Percentiles rank a stretch among this genome's conserved stretches.
These are phyloP conservation scores for Penicillium canariense DNA, from an alignment of 495 filamentous ascomycete genomes.

Conservation along the genomic window DNA sequence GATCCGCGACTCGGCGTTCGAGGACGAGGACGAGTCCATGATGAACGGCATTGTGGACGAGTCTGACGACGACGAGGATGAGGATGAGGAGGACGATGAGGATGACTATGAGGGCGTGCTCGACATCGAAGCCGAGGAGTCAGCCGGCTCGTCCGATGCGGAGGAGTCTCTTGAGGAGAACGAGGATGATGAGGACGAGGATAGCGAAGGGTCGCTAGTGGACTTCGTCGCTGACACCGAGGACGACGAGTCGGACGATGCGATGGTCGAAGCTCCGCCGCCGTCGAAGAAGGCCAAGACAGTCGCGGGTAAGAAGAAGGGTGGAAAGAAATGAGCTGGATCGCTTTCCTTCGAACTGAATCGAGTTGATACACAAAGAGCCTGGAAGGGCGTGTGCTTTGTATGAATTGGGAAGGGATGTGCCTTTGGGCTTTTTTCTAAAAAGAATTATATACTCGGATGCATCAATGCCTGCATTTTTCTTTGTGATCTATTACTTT, in stretches of 20 bases:
- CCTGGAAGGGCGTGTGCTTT: background rate
- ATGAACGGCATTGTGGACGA: constrained; percentile 40
- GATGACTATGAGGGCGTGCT: constrained; percentile 38
- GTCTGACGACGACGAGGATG: constrained; percentile 41
- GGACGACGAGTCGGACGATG: constrained; percentile 42
- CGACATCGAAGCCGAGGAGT: constrained; percentile 48
- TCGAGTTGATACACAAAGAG: too few relatives aligned
- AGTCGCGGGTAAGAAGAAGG: constrained; percentile 35
- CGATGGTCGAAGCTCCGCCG: constrained; percentile 25
- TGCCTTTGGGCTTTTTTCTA: constrained; percentile 9
- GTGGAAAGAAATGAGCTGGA: constrained; percentile 23
- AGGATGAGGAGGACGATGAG: constrained; percentile 42
- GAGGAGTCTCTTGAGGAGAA: constrained; percentile 46
- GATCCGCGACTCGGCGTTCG: constrained; percentile 39
- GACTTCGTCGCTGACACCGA: constrained; percentile 49
- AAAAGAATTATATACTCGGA: constrained; percentile 13
- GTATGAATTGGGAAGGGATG: constrained; percentile 19
- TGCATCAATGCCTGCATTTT: constrained; percentile 19
- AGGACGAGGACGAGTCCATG: constrained; percentile 46
- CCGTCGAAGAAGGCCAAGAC: constrained; percentile 41
- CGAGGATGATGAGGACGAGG: constrained; percentile 44
- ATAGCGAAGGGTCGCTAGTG: constrained; percentile 41
- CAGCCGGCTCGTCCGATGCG: constrained; percentile 46
- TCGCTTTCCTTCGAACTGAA: too few relatives aligned
- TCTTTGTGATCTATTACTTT: background rate